Conservation (phyloP, 2,329 filamentous ascomycete genomes). For the Talaromyces sp. region DNA sequence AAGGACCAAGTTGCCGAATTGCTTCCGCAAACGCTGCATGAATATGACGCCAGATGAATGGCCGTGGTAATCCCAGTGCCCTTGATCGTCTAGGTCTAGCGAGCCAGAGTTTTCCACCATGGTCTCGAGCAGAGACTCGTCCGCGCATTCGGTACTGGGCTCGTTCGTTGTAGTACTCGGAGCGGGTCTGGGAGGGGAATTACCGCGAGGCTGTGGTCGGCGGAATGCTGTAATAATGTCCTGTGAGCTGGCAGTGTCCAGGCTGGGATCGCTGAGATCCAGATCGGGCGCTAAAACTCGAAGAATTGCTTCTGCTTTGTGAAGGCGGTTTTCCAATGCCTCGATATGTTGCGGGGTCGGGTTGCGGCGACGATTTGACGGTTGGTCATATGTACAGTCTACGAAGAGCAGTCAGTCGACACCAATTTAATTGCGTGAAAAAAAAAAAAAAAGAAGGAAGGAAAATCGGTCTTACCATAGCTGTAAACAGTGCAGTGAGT, state of each 20-base stretch:
- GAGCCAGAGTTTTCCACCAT: slow-evolving; percentile 94
- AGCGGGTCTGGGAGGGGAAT: slow-evolving; percentile 13
- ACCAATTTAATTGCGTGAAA: not conserved
- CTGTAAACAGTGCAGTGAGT: slow-evolving; percentile 98
- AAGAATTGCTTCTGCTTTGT: slow-evolving; percentile 75
- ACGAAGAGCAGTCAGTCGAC: not conserved
- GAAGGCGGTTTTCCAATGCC: slow-evolving; percentile 74
- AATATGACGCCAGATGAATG: slow-evolving; percentile 90
- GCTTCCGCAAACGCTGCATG: slow-evolving; percentile 77
- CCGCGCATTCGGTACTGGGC: slow-evolving; percentile 39
- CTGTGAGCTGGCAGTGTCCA: slow-evolving; percentile 72
- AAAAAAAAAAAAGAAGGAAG: not conserved
- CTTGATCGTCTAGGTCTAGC: slow-evolving; percentile 84
- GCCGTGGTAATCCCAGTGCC: slow-evolving; percentile 92
- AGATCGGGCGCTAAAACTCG: slow-evolving; percentile 77
- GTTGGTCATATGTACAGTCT: slow-evolving; percentile 96
- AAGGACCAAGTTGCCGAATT: slow-evolving; percentile 71
- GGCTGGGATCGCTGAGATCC: slow-evolving; percentile 75
- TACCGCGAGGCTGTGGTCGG: slow-evolving; percentile 23
- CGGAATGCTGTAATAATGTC: slow-evolving; percentile 50
- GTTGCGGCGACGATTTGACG: slow-evolving; percentile 84
- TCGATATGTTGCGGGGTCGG: slow-evolving; percentile 91
- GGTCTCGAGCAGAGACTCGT: slow-evolving; percentile 74
- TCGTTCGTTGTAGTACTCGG: slow-evolving; percentile 18
- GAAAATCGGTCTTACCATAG: slow-evolving; percentile 63